Conservation (phyloP, 106 monocot genomes). For the Platanthera zijinensis region DNA sequence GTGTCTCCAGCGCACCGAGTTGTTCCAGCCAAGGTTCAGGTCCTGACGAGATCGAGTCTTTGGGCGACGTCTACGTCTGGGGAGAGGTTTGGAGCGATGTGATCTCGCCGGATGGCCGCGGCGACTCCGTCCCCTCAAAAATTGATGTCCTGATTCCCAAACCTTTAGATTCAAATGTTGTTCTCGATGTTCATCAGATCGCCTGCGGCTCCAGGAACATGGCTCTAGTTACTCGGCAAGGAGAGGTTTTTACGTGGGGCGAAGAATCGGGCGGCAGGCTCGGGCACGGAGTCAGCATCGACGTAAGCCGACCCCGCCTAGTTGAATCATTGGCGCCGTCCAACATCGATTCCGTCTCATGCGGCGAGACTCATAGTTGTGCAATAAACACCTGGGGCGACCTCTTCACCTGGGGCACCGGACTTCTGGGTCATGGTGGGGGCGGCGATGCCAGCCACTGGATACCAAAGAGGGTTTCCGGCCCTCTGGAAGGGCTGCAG, state of each 20-base stretch:
- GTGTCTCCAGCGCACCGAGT: constrained; percentile 59
- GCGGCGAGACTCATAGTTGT: constrained; percentile 69
- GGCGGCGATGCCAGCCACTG: constrained; percentile 38
- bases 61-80: constrained; percentile 75
- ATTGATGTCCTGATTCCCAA: constrained; percentile 41
- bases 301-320: constrained; percentile 33
- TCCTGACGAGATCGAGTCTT: constrained; percentile 57
- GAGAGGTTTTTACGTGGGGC: constrained; percentile 78
- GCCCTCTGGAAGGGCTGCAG: constrained; percentile 46
- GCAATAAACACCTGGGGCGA: constrained; percentile 51
- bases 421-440: constrained; percentile 48
- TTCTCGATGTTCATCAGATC: constrained; percentile 54
- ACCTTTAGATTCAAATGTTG: constrained; percentile 57
- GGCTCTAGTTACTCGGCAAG: constrained; percentile 62
- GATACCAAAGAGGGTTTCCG: constrained; percentile 63
- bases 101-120: constrained; percentile 6
- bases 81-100: constrained; percentile 54
- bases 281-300: constrained; percentile 41
- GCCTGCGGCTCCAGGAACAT: constrained; percentile 59
- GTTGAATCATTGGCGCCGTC: constrained; percentile 39
- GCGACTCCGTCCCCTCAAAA: constrained; percentile 16
- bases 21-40: constrained; percentile 66
- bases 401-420: constrained; percentile 54
- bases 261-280: constrained; percentile 61
- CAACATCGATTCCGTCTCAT: constrained; percentile 39